These are phyloP conservation scores for Fusarium kyushuense DNA, from an alignment of 2,329 filamentous ascomycete species.

Conservation along the genomic window DNA sequence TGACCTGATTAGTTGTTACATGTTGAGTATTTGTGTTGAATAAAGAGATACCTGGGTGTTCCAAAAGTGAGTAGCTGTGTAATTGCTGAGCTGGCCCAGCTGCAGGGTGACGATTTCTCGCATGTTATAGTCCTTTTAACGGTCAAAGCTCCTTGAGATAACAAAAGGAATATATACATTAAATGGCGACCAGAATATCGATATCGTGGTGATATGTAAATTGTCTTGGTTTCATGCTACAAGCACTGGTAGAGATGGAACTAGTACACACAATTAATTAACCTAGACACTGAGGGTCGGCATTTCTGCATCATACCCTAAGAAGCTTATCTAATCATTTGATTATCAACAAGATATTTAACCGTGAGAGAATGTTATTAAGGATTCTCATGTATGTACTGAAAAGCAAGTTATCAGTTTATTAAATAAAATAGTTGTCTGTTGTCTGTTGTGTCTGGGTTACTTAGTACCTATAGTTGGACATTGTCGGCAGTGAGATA, in stretches of 20 bases:
- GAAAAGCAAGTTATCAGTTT: background rate
- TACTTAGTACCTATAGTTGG: no score
- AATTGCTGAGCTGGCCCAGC: conserved; percentile 92
- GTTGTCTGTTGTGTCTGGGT: background rate
- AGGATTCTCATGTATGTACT: background rate
- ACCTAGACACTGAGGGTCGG: conserved; percentile 23
- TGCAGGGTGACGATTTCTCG: conserved; percentile 95
- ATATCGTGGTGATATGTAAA: background rate
- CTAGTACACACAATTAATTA: conserved; percentile 5
- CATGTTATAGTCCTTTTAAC: conserved; percentile 64
- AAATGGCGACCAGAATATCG: background rate
- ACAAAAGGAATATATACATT: background rate
- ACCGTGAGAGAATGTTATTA: background rate
- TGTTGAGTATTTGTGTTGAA: background rate
- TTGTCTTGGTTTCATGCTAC: background rate
- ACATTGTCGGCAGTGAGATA: background rate
- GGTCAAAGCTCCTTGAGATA: background rate
- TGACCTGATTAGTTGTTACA: conserved; percentile 10
- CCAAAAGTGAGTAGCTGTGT: conserved; percentile 96
- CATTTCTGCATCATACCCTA: conserved; percentile 14
- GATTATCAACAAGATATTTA: background rate
- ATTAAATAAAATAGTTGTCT: background rate
- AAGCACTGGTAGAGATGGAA: background rate
- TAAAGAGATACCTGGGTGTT: conserved; percentile 78
- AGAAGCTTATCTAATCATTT: conserved; percentile 38